phyloP scores from a whole-genome alignment of 1,139 yeast genomes.

The Zygosaccharomyces sapae region DNA sequence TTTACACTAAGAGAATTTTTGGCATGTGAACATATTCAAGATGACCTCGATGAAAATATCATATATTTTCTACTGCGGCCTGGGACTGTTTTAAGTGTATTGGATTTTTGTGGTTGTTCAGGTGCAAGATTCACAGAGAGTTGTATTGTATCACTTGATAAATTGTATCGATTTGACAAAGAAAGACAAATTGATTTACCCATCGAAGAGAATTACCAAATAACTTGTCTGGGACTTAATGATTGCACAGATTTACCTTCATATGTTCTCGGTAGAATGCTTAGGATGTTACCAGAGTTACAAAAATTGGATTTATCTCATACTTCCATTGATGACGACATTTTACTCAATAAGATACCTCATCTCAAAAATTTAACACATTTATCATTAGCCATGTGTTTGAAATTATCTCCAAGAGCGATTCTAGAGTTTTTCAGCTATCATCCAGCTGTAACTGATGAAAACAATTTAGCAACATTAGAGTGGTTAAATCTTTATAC shows the following conservation, averaged over 20 bases:
- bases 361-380: slow-evolving; percentile 61
- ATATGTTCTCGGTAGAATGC: slow-evolving; percentile 50
- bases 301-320: slow-evolving; percentile 76
- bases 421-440: slow-evolving; percentile 64
- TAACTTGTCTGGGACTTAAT: slow-evolving; percentile 69
- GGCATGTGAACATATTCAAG: slow-evolving; percentile 82
- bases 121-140: slow-evolving; percentile 60
- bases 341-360: slow-evolving; percentile 47
- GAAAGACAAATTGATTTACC: slow-evolving; percentile 13
- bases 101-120: slow-evolving; percentile 89
- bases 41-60: slow-evolving; percentile 63
- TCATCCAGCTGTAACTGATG: slow-evolving; percentile 63
- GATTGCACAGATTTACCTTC: slow-evolving; percentile 78
- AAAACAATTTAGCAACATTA: slow-evolving; percentile 41
- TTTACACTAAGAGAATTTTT: slow-evolving; percentile 74
- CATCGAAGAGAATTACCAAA: slow-evolving; percentile 35
- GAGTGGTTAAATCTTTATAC: slow-evolving; percentile 76
- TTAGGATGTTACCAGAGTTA: slow-evolving; percentile 56
- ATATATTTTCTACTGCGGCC: slow-evolving; percentile 58
- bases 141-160: slow-evolving; percentile 39
- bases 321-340: slow-evolving; percentile 64
- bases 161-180: slow-evolving; percentile 21
- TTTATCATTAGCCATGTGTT: slow-evolving; percentile 73
- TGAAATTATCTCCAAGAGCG: slow-evolving; percentile 69
- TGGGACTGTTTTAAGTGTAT: slow-evolving; percentile 56